These are phyloP conservation scores for Neurospora intermedia DNA, from an alignment of 495 filamentous ascomycete genomes.

Conservation along the genomic window DNA sequence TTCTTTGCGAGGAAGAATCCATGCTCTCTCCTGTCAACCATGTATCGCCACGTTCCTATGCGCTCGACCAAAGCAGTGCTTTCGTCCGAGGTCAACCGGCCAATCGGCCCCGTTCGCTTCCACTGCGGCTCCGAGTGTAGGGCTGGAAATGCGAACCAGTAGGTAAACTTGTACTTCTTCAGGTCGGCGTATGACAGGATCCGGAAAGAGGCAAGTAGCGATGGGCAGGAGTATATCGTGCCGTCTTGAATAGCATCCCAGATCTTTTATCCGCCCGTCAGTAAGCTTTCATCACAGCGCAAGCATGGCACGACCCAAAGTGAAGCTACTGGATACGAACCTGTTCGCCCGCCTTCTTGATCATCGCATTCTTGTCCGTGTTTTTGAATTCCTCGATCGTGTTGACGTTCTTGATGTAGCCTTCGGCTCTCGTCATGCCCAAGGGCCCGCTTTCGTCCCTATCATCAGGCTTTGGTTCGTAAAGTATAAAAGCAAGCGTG, in stretches of 20 bases:
- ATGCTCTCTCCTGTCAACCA: conserved; percentile 66
- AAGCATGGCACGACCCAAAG: neutral
- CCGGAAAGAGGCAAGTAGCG: conserved; percentile 75
- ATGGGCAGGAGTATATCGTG: conserved; percentile 88
- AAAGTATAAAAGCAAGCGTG: neutral
- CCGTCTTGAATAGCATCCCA: conserved; percentile 97
- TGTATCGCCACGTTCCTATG: conserved; percentile 78
- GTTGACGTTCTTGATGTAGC: conserved; percentile 91
- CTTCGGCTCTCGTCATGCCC: conserved; percentile 72
- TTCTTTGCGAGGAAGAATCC: conserved; percentile 91
- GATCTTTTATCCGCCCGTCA: conserved; percentile 44
- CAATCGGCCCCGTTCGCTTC: conserved; percentile 41
- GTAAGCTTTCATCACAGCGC: conserved; percentile 3
- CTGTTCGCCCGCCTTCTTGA: conserved; percentile 63
- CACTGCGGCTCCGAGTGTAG: conserved; percentile 79
- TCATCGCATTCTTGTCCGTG: conserved; percentile 57
- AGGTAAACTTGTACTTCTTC: conserved; percentile 90
- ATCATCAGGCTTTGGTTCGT: conserved; percentile 1
- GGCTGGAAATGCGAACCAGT: conserved; percentile 92
- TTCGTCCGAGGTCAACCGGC: conserved; percentile 51
- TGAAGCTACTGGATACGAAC: conserved; percentile 34
- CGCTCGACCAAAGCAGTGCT: conserved; percentile 63
- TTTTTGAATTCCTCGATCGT: conserved; percentile 88
- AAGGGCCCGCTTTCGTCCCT: conserved; percentile 49
- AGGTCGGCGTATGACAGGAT: conserved; percentile 91